Conservation (phyloP, 257 asterid species). For the Oldenlandia corymbosa region DNA sequence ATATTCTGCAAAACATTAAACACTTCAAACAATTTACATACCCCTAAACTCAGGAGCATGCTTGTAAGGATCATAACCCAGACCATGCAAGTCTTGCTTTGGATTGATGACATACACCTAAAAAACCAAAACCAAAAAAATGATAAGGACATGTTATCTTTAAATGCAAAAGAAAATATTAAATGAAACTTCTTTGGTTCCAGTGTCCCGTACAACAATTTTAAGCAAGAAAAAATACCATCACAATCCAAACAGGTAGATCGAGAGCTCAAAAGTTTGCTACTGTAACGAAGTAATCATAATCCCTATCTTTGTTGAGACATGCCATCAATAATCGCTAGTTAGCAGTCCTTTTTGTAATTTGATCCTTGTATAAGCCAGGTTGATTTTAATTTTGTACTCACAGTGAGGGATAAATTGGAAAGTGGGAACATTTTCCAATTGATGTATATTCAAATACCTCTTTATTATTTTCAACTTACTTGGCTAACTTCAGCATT, state of each 20-base stretch:
- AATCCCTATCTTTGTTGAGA: background rate
- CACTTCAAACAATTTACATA: constrained; percentile 30
- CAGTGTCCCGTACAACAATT: background rate
- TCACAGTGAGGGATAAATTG: background rate
- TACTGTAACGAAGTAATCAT: background rate
- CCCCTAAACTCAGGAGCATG: constrained; percentile 98
- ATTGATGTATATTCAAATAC: background rate
- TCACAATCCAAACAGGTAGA: background rate
- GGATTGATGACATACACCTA: constrained; percentile 77
- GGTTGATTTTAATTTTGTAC: background rate
- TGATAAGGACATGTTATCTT: background rate
- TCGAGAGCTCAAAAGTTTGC: background rate
- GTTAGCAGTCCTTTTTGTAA: background rate
- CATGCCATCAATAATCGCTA: background rate
- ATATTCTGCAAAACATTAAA: constrained; percentile 12
- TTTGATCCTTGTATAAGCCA: background rate
- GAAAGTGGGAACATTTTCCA: background rate
- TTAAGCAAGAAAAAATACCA: background rate
- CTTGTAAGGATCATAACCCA: constrained; percentile 96
- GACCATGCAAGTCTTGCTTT: constrained; percentile 83
- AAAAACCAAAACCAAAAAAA: background rate
- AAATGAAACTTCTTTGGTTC: background rate
- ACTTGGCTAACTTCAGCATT: background rate
- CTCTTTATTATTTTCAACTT: background rate
- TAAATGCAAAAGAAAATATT: background rate